A percentile compares a stretch with the other conserved stretches of the same genome.
These are phyloP conservation scores for Cryptococcus hybrid DNA, from an alignment of 1,284 basidiomycete genomes.

Conservation along the genomic window DNA sequence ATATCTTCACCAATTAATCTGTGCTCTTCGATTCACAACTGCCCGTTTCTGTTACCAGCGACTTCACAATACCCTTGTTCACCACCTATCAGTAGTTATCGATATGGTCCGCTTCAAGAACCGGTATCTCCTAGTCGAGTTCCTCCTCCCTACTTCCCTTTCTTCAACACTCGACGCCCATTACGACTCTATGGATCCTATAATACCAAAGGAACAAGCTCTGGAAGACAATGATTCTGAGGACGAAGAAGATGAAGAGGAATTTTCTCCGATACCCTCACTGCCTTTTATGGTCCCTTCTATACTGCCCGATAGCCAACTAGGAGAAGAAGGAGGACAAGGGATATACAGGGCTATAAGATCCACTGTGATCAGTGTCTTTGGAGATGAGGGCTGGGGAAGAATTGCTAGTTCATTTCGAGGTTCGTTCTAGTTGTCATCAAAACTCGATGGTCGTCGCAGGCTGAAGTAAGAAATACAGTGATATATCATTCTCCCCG, in stretches of 20 bases:
- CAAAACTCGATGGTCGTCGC: neutral
- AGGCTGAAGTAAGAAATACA: slow-evolving; percentile 7
- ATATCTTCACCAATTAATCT: too few relatives aligned
- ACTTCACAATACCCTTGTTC: too few relatives aligned
- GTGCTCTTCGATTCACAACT: too few relatives aligned
- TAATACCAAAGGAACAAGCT: neutral
- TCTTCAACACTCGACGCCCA: slow-evolving; percentile 4
- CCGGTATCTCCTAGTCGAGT: slow-evolving; percentile 48
- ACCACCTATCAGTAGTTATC: too few relatives aligned
- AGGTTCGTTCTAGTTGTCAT: slow-evolving; percentile 22
- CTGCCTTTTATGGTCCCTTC: slow-evolving; percentile 36
- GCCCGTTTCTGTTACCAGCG: too few relatives aligned
- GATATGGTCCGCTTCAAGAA: slow-evolving; percentile 49
- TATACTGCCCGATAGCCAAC: slow-evolving; percentile 7
- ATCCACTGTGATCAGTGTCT: slow-evolving; percentile 29
- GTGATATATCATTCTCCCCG: slow-evolving; percentile 46
- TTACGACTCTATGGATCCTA: neutral
- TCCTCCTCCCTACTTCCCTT: slow-evolving; percentile 30
- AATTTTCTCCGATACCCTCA: slow-evolving; percentile 18
- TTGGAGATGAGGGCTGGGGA: slow-evolving; percentile 48
- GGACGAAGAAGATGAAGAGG: slow-evolving; percentile 26
- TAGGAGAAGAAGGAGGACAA: slow-evolving; percentile 26
- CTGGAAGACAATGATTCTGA: slow-evolving; percentile 18
- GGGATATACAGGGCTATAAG: slow-evolving; percentile 33
- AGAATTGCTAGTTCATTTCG: slow-evolving; percentile 40